Evolutionary conservation across 2,329 filamentous ascomycete genomes (phyloP), one percentile per base, ranked within the genome.

Genomic region (Trichoderma oligosporum): DNA sequence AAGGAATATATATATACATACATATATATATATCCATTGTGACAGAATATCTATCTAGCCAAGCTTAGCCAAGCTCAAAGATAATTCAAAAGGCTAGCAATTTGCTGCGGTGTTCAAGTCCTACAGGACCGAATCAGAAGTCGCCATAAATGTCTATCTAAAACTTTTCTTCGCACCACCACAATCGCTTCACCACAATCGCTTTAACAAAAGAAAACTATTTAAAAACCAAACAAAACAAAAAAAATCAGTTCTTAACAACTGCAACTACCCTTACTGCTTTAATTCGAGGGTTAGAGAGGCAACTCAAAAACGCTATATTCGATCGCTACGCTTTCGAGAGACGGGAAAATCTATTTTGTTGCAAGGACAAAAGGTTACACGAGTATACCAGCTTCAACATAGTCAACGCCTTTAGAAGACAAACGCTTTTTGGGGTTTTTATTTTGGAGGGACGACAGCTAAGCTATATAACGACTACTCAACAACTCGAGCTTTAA

Each of bases 251-350:
- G 58, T 54, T 61, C 52, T 60, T 61, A 60, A 66, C 39, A 59
- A 64, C 62, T 22, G 44, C 25, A 53, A 25, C 29, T 35, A 25
- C 58, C n/a, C n/a, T 31, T 41, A 31, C 27, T 39, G 41, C n/a
- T 25, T 58, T 48, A 31, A 48, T 49, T 51, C 12, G 29, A 41
- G 38, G 45, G 18, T 44, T 31, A 35, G 39, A 29, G 20, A 44
- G 38, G 36, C 14, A 39, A 18, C 18, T 39, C 27, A 54, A 38
- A 51, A 39, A 48, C 61, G 61, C 61, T 64, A 67, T 60, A 67
- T 66, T 69, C 71, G 67, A 71, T 73, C 71, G 70, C 71, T 73
- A 71, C 70, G n/a, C 16, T 62, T 47, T 62, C 60, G 62, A 57
- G 52, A 63, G 57, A 63, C 60, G n/a, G 57, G 42, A 56, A 60